Evolutionary conservation across 805 yeast species (phyloP), one percentile per base, ranked within the genome.

Genomic region (Tetrapisispora namnaoensis): DNA sequence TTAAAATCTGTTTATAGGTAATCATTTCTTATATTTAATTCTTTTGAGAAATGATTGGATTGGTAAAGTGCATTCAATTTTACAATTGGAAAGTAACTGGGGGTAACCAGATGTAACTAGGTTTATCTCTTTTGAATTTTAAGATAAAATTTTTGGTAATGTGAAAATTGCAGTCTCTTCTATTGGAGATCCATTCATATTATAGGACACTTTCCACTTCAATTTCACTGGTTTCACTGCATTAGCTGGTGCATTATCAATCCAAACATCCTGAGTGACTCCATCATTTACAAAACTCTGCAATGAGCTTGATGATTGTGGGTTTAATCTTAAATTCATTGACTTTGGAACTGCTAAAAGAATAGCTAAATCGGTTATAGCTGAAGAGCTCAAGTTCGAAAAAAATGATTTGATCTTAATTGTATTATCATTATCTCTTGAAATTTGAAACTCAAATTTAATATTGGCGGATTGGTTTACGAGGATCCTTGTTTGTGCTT

Each of bases 161-260:
- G 66, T 59, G 47, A 69, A 68, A 22, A 81, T 79, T 8, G 88
- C 87, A 10, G 80, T 73, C 54, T 80, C 84, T 55, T 76, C 82
- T 20, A 65, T 66, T 9, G 65, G 62, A 21, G 63, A 61, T n/a
- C 80, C 78, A 47, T 75, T 77, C 10, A 74, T 61, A 11, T 59
- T 56, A 61, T 77, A 86, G 49, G 76, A 76, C 22, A 77, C 74
- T 63, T 82, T 85, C 91, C 90, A 87, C 64, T 86, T 83, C 50
- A 87, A 72, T 65, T 84, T 86, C 55, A 83, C 64, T n/a, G 71
- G 68, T 14, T 66, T 63, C 5, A 51, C 37, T 4, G 61, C 48
- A 22, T 70, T 73, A 35, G 66, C 63, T 1, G 49, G 20, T 0
- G 70, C 69, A 37, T 63, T 65, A 32, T 65, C 69, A 35, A 74